Conservation (phyloP, 1,284 basidiomycete species). For the Trametes sp. region DNA sequence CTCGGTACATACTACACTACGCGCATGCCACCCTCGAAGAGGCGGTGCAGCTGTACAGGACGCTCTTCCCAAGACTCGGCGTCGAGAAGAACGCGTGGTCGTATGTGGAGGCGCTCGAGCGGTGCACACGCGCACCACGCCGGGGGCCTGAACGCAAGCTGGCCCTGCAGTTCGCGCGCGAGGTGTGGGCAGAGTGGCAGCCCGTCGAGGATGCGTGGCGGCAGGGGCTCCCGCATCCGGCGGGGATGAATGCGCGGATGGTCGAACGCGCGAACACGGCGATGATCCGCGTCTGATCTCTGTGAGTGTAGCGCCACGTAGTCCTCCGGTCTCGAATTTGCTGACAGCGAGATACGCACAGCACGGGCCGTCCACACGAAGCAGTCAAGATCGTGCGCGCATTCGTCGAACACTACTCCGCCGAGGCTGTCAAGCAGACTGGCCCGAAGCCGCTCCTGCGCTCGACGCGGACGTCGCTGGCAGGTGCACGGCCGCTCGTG, state of each 20-base stretch:
- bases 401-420: conserved; percentile 69
- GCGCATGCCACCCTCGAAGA: conserved; percentile 62
- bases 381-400: conserved; percentile 60
- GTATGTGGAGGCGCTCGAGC: conserved; percentile 73
- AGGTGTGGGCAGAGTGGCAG: conserved; percentile 68
- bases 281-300: conserved; percentile 65
- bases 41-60: conserved; percentile 55
- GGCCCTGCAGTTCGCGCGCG: conserved; percentile 58
- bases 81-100: conserved; percentile 60
- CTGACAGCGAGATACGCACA: conserved; percentile 36
- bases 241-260: conserved; percentile 51
- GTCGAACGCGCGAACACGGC: conserved; percentile 73
- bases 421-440: conserved; percentile 50
- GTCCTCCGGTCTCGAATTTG: conserved; percentile 1
- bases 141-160: conserved; percentile 53
- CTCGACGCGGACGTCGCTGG: conserved; percentile 62
- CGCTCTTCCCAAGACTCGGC: conserved; percentile 53
- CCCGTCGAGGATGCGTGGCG: conserved; percentile 48
- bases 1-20: conserved; percentile 80
- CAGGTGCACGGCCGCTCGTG: conserved; percentile 65
- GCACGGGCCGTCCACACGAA: conserved; percentile 58
- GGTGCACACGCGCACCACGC: conserved; percentile 59
- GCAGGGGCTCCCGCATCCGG: conserved; percentile 23
- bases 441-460: conserved; percentile 52
- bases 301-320: conserved; percentile 53